Evolutionary conservation across 805 yeast species (phyloP), one percentile per base, ranked within the genome.

Genomic region (Starmerella apis): DNA sequence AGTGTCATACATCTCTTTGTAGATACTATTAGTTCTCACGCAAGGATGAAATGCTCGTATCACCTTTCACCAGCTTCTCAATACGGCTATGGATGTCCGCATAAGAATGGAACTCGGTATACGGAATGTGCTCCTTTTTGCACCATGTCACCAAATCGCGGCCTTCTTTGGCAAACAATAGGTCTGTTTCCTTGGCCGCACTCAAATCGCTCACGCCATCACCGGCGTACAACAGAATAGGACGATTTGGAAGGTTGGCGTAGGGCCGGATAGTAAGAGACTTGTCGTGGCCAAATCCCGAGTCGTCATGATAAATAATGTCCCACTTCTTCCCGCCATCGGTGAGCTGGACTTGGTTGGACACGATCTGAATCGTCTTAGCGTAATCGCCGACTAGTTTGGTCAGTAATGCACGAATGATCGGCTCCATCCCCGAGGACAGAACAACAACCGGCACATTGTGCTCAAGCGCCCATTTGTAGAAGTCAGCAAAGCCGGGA

Each of bases 131-230:
- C 64, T 87, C 90, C 43, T 80, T 71, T 58, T 74, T 75, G 69
- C 97, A 92, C 70, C 79, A 90, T 35, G 80, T 81, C 58, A 90
- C 82, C 59, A 92, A 75, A 64, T 92, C 97, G 61, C 83, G 79
- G 45, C 96, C 98, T 56, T 79, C 78, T 70, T 87, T 90, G 42
- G 98, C 98, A 67, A 90, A 92, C 57, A 92, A 70, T 58, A 90
- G 72, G 66, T 92, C 90, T 36, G 98, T 87, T 67, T 92, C 96
- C 63, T 83, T 81, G 22, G 97, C 96, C 22, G 98, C 98, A 51
- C 86, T 78, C 59, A 92, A 72, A 66, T 92, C 99, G 42, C 94
- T 81, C 28, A 92, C 96, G 56, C 99, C 99, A 65, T 92, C 99
- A 52, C 99, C 99, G 62, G 95, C 85, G 71, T 92, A 92, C 65